Base-by-base conservation (phyloP, 1,284 basidiomycete species). In the Ustilago crameri region DNA sequence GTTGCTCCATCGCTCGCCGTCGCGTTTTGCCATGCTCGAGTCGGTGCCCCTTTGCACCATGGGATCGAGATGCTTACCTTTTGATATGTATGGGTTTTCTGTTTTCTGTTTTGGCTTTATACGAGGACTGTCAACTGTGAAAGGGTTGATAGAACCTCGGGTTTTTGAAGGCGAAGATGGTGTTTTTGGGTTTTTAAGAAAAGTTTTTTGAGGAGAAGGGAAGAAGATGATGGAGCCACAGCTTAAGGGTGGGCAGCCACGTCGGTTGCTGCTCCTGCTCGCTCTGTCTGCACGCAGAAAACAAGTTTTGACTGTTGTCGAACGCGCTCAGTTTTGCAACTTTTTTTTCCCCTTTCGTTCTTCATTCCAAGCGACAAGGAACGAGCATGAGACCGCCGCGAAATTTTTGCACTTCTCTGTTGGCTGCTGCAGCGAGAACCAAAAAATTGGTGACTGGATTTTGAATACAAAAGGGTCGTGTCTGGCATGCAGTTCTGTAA, bases 101-200 rank as follows among this genome's bases (percentile, higher is more conserved):
- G 42, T 40, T 26, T 67, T 56, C 68, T 58, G 40, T 51, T 66
- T 55, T 57, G 55, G 51, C 54, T 51, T 68, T 61, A 35, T 62
- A 62, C 65, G 55, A 68, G 59, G 65, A 62, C 54, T 20, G 58
- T 51, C 58, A 51, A 61, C 57, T 42, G 26, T 17, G 23, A 27
- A 37, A 44, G 35, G 49, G 58, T 57, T 53, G 64, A 61, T 60
- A 50, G 54, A 43, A 67, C 64, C 64, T 67, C 54, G 64, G 57
- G 52, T 46, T 67, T 67, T 67, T 61, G 56, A 34, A 34, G 45
- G 49, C n/a, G 38, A 37, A 55, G 65, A 62, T 48, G 65, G 65
- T 68, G 65, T 68, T 68, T 68, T 67, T 68, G 60, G 54, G 32
- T 56, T 60, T 68, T 70, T 70, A 52, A 48, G 45, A 44, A 56